Base-by-base conservation (phyloP, 164 flowering plant genomes). In the Piper betle region DNA sequence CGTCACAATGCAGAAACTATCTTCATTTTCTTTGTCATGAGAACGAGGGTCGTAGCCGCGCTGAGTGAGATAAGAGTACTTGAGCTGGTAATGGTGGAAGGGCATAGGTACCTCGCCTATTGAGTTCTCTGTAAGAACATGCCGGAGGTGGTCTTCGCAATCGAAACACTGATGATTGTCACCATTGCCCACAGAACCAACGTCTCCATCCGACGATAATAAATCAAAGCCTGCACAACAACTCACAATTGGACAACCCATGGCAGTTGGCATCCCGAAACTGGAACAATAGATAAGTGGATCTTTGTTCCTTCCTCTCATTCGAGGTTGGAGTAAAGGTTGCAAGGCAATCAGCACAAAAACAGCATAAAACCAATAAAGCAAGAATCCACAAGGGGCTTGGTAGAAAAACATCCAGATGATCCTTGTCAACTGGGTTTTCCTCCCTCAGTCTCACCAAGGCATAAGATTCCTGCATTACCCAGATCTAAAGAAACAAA, bases 1-100 rank as follows among this genome's bases (percentile, higher is more conserved):
- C 16, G 91, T 85, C 65, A 43, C 83, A 58, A 94, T 72, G 72
- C 88, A 82, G 71, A 73, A 88, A 73, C 88, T 79, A 62, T 94
- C 99, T 67, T 91, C 96, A 73, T 94, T 94, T 62, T 82, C 93
- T 64, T 83, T 94, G 50, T 84, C 91, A 0, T 84, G 96, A 12
- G 85, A 73, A 64, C 87, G 96, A 0, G 99, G 96, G 68, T 94
- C 87, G 73, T 87, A 84, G 1, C 99, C 99, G 11, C 90, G 77
- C 62, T 88, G 95, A 2, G 93, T 70, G 15, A 85, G 73, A 25
- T 75, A 83, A 2, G 96, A 77, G 69, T 78, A 91, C 72, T 82
- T 83, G 71, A 94, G 73, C 55, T 64, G 62, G 69, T 71, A 87
- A 58, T 81, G 66, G 48, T 80, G 85, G 6, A 96, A 85, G 66